Evolutionary conservation across 805 yeast species (phyloP), one percentile per base, ranked within the genome.

Genomic region (Yamadazyma sp.): DNA sequence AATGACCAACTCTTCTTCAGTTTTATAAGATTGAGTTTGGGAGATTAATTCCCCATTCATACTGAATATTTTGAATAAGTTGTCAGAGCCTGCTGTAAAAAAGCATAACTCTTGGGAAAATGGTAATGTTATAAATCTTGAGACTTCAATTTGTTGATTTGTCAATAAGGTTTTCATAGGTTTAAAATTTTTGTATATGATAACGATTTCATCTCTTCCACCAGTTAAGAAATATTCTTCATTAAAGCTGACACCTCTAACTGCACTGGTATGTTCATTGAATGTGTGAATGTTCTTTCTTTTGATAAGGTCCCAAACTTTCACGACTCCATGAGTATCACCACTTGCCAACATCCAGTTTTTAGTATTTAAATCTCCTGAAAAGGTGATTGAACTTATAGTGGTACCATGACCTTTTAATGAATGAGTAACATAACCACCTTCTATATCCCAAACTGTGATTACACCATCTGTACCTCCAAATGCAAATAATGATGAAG

Each of bases 391-490:
- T 4, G 93, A 77, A 30, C 95, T 82, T 26, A 91, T 72, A 2
- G 95, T 83, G 9, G 93, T 81, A 14, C 96, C 95, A 56, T 93
- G 99, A 1, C 98, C 98, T 56, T 85, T 83, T 38, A 93, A 72
- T 10, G 86, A 80, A 59, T 93, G 98, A 0, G 98, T 93, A 3
- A 83, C 76, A 45, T 74, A 86, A 1, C 93, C 89, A 23, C 88
- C 88, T 44, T 80, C 89, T 23, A 93, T 73, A 58, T 93, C 99
- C 82, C 95, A 88, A 1, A 93, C 94, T 29, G 86, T 80, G 12
- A 89, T 83, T 27, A 80, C 75, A 31, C 98, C 98, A 58, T 93
- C 98, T 1, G 97, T 84, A 30, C 95, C 88, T 25, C 99, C 99
- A 52, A 93, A 80, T 13, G 96, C 95, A 51, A 89, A 76, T 23